phyloP scores from a whole-genome alignment of 352 stramenopile species.

The Globisporangium megalacanthum region DNA sequence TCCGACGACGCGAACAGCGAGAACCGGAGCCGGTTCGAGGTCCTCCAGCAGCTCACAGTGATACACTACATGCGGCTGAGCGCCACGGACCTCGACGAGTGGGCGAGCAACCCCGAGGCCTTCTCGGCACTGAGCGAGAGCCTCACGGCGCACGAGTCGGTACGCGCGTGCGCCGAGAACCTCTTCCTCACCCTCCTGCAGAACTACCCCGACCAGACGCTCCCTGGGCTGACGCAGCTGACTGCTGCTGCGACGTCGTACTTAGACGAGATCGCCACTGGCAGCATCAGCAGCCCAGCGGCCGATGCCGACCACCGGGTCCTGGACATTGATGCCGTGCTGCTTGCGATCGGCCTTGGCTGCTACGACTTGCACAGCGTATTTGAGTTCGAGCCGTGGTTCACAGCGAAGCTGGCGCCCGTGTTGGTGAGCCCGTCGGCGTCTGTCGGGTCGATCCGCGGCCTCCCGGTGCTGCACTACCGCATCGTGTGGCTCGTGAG shows the following conservation, averaged over 20 bases:
- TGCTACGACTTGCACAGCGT: constrained; percentile 86
- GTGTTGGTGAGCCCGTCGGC: constrained; percentile 36
- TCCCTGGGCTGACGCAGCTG: constrained; percentile 67
- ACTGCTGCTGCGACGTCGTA: constrained; percentile 43
- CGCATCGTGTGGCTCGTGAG: constrained; percentile 85
- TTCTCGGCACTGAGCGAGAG: constrained; percentile 67
- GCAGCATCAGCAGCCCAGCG: constrained; percentile 4
- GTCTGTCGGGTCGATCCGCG: constrained; percentile 29
- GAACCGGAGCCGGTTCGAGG: constrained; percentile 38
- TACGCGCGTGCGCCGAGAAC: constrained; percentile 77
- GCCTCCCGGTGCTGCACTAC: constrained; percentile 61
- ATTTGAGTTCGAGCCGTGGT: constrained; percentile 88
- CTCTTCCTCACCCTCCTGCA: constrained; percentile 81
- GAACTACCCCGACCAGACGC: constrained; percentile 57
- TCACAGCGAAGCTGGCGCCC: constrained; percentile 64
- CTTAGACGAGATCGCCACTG: constrained; percentile 31
- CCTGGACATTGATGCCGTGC: constrained; percentile 69
- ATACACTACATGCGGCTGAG: constrained; percentile 71
- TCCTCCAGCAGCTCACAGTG: constrained; percentile 64
- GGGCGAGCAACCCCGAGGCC: constrained; percentile 58
- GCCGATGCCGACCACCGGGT: constrained; percentile 24
- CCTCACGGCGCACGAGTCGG: constrained; percentile 70
- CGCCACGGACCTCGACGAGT: constrained; percentile 57
- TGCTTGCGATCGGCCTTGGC: constrained; percentile 73
- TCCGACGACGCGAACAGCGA: constrained; percentile 8